Base-by-base conservation (phyloP, 306 rosid species). In the Pterocarpus santalinus region DNA sequence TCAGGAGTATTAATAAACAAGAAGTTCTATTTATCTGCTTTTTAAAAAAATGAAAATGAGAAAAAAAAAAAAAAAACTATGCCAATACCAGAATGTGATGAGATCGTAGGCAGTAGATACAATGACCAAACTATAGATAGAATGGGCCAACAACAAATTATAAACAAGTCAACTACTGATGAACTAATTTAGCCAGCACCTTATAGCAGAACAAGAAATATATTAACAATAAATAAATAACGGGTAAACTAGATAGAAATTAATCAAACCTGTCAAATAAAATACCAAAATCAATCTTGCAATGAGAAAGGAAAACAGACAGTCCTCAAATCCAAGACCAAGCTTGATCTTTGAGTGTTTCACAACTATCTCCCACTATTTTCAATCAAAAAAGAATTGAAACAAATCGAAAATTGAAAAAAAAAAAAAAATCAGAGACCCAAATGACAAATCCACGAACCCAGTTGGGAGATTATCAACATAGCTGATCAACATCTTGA, bases 21-120 rank as follows among this genome's bases (percentile, higher is more conserved):
- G 32, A 75, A 51, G 8, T 51, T 61, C 33, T 35, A 67, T 16
- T 47, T 55, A 71, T 12, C 35, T 33, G 41, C 73, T 32, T 39
- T 9, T 17, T 61, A 3, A 22, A 22, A 22, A 22, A 22, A 22
- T 22, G 28, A 22, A 22, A 22, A 22, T 22, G 0, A 22, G 1
- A 22, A 22, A 22, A 22, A 22, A 36, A 22, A 22, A 22, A 22
- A 22, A 22, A 22, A 22, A 22, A 22, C 28, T 22, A 22, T 22
- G 28, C 28, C 78, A 8, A 61, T n/a, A 41, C 32, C 82, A 55
- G 32, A 73, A 73, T 79, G 32, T 12, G 49, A 65, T 75, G 38
- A 35, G 38, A 66, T 43, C 8, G 32, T 46, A 81, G 44, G 46
- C 67, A 81, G 33, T 36, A 11, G 33, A 52, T 61, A 57, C 52